phyloP scores from a whole-genome alignment of 2,329 filamentous ascomycete species.

The Podosphaera fusca region DNA sequence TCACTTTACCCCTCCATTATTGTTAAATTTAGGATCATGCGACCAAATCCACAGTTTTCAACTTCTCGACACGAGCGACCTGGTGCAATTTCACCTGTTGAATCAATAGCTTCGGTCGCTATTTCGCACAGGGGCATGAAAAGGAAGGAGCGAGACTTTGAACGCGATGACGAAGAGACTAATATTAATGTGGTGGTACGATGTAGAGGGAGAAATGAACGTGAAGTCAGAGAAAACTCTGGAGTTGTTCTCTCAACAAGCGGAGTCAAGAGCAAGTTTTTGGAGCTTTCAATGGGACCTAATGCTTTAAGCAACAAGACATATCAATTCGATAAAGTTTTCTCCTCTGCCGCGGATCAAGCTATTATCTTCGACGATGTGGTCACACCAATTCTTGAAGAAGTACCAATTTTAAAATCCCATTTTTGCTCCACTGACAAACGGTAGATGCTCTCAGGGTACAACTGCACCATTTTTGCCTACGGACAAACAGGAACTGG shows the following conservation, averaged over 20 bases:
- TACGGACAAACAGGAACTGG: constrained; percentile 96
- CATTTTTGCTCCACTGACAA: constrained; percentile 3
- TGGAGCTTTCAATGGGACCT: constrained; percentile 79
- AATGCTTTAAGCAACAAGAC: constrained; percentile 87
- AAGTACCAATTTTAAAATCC: constrained; percentile 31
- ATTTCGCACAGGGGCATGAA: constrained; percentile 37
- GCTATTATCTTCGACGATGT: constrained; percentile 88
- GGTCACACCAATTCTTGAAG: constrained; percentile 74
- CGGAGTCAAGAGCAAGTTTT: constrained; percentile 61
- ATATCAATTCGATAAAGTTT: constrained; percentile 93
- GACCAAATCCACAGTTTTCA: constrained; percentile 30
- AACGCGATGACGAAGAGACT: constrained; percentile 56
- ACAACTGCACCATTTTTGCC: constrained; percentile 96
- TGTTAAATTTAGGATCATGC: constrained; percentile 17
- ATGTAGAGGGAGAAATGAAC: constrained; percentile 76
- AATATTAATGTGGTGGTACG: constrained; percentile 96
- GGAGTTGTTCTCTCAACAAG: constrained; percentile 76
- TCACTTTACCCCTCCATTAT: too few relatives aligned
- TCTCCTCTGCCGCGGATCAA: constrained; percentile 85
- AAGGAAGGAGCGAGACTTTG: constrained; percentile 72
- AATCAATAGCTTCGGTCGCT: constrained; percentile 37
- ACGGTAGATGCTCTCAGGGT: constrained; percentile 64
- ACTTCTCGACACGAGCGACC: constrained; percentile 13
- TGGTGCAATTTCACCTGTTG: constrained; percentile 36
- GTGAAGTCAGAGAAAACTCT: constrained; percentile 85